A percentile compares a stretch with the other conserved stretches of the same genome.
Conservation (phyloP, 805 yeast genomes). For the Candida glaebosa region DNA sequence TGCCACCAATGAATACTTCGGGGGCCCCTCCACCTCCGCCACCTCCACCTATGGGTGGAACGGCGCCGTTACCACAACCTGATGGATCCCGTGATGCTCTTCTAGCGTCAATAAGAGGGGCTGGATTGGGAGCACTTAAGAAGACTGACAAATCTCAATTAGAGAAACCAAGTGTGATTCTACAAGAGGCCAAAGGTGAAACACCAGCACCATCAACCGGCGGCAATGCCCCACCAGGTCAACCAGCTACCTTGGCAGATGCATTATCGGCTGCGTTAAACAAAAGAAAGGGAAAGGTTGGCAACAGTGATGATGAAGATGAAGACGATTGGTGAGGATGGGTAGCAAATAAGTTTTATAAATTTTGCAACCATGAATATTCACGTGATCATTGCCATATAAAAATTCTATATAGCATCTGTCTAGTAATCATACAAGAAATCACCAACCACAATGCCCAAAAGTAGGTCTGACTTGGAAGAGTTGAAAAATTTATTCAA, state of each 20-base stretch:
- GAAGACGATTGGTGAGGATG: constrained; percentile 52
- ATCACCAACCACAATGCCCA: constrained; percentile 15
- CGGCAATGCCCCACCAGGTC: constrained; percentile 43
- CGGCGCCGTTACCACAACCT: constrained; percentile 18
- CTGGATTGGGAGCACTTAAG: constrained; percentile 66
- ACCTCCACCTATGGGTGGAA: constrained; percentile 13
- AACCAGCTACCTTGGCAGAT: constrained; percentile 71
- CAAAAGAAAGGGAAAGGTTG: constrained; percentile 77
- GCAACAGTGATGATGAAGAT: constrained; percentile 79
- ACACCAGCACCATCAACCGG: constrained; percentile 34
- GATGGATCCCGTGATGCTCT: constrained; percentile 75
- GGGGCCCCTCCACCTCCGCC: constrained; percentile 28
- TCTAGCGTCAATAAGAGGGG: constrained; percentile 78
- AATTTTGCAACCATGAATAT: background rate
- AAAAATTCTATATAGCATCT: too few relatives aligned
- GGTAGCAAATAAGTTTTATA: too few relatives aligned
- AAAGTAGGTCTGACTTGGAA: constrained; percentile 18
- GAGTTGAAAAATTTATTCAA: constrained; percentile 23
- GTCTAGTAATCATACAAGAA: too few relatives aligned
- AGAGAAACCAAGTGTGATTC: constrained; percentile 70
- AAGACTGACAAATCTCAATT: constrained; percentile 81
- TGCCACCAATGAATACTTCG: constrained; percentile 22
- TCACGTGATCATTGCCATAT: too few relatives aligned
- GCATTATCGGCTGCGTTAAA: constrained; percentile 85
- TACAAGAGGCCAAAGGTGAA: constrained; percentile 72